These are phyloP conservation scores for Tetrapisispora phaffii DNA, from an alignment of 805 yeast genomes.

Conservation along the genomic window DNA sequence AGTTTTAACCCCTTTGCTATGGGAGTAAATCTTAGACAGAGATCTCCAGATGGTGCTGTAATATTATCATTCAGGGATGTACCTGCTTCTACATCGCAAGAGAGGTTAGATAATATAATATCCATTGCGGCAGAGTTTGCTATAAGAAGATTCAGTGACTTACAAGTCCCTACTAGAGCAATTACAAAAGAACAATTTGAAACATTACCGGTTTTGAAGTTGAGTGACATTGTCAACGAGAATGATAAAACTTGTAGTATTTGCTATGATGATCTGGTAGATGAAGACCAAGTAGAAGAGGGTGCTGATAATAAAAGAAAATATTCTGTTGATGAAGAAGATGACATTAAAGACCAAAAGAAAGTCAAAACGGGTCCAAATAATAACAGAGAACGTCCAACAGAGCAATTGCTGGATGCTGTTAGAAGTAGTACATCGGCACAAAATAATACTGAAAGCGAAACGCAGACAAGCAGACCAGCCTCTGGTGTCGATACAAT, in stretches of 20 bases:
- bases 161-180: slow-evolving; percentile 38
- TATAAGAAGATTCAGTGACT: slow-evolving; percentile 47
- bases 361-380: slow-evolving; percentile 7
- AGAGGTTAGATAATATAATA: slow-evolving; percentile 48
- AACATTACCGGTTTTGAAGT: slow-evolving; percentile 34
- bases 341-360: slow-evolving; percentile 12
- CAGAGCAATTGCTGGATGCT: slow-evolving; percentile 4
- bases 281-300: slow-evolving; percentile 11
- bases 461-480: slow-evolving; percentile 1
- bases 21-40: background rate
- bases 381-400: slow-evolving; percentile 11
- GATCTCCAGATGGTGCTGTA: slow-evolving; percentile 39
- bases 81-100: slow-evolving; percentile 48
- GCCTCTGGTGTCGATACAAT: background rate
- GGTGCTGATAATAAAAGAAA: slow-evolving; percentile 19
- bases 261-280: slow-evolving; percentile 48
- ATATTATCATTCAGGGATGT: slow-evolving; percentile 61
- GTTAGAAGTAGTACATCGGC: background rate
- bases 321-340: slow-evolving; percentile 19
- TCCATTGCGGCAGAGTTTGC: slow-evolving; percentile 64
- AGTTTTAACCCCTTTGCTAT: background rate
- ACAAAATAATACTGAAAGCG: background rate
- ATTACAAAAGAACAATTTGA: slow-evolving; percentile 45
- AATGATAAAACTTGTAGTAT: slow-evolving; percentile 43
- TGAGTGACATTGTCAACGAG: slow-evolving; percentile 19